A percentile compares a stretch with the other conserved stretches of the same genome.
phyloP scores from a whole-genome alignment of 805 yeast species.

The Teunomyces barrocoloradensis region DNA sequence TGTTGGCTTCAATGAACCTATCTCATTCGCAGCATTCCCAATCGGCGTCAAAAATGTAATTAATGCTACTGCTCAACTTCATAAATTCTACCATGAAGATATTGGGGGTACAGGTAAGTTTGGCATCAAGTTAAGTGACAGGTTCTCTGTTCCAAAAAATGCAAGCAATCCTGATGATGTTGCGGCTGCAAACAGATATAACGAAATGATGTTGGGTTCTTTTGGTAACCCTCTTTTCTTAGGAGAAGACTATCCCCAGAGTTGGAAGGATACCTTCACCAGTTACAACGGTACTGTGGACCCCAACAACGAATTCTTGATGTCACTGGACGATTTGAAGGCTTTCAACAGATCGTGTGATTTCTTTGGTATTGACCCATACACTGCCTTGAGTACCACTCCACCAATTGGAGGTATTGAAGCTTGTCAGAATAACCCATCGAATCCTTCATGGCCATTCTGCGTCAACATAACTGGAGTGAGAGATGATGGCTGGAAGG shows the following conservation, averaged over 20 bases:
- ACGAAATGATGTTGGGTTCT: conserved; percentile 19
- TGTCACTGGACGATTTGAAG: conserved; percentile 23
- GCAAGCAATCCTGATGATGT: conserved; percentile 19
- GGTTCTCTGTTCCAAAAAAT: conserved; percentile 26
- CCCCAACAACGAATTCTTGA: conserved; percentile 7
- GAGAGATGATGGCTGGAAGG: conserved; percentile 16
- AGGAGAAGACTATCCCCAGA: conserved; percentile 27
- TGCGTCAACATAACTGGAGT: conserved; percentile 19
- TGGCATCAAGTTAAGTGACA: conserved; percentile 25
- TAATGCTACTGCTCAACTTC: conserved; percentile 22
- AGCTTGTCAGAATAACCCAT: conserved; percentile 18
- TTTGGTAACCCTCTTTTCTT: conserved; percentile 7
- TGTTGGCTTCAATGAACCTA: conserved; percentile 32
- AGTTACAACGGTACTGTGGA: conserved; percentile 9
- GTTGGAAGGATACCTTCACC: conserved; percentile 16
- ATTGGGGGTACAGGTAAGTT: conserved; percentile 20
- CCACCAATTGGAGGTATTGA: conserved; percentile 22
- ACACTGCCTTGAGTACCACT: conserved; percentile 19
- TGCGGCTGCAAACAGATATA: conserved; percentile 23
- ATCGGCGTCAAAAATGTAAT: conserved; percentile 21
- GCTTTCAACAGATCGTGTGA: conserved; percentile 22
- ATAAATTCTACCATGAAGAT: conserved; percentile 21
- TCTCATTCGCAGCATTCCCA: conserved; percentile 16
- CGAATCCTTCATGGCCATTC: conserved; percentile 21
- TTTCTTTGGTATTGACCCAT: conserved; percentile 32